Conservation (phyloP, 495 filamentous ascomycete species). For the Xylaria longipes region DNA sequence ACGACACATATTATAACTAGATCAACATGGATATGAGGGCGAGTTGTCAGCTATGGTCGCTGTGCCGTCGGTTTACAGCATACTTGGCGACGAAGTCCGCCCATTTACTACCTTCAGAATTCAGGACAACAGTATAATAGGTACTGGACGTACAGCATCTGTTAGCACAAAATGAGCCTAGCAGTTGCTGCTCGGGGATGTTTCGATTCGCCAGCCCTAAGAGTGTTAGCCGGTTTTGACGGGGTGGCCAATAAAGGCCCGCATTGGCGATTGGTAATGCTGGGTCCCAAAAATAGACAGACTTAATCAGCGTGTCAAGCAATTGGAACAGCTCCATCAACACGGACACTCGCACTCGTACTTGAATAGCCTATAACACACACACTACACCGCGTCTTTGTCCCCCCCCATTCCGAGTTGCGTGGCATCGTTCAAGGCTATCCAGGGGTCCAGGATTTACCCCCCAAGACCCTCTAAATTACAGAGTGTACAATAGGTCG, state of each 20-base stretch:
- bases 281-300: conserved; percentile 24
- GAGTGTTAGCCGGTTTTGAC: background rate
- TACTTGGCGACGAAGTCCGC: background rate
- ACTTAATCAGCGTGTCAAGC: conserved; percentile 10
- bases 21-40: background rate
- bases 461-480: conserved; percentile 1
- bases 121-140: conserved; percentile 1
- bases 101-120: background rate
- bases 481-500: conserved; percentile 17
- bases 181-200: conserved; percentile 1
- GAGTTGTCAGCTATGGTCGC: background rate
- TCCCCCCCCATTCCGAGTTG: background rate
- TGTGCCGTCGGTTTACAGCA: background rate
- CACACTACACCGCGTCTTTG: conserved; percentile 18
- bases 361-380: conserved; percentile 19
- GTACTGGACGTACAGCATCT: background rate
- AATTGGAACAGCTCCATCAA: background rate
- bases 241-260: conserved; percentile 14
- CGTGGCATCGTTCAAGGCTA: conserved; percentile 20
- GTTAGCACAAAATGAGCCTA: conserved; percentile 1
- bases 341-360: background rate
- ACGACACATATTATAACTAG: conserved; percentile 4
- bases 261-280: conserved; percentile 26
- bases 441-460: conserved; percentile 9
- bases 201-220: conserved; percentile 26